Evolutionary conservation across 179 eudicot species (phyloP), one percentile per base, ranked within the genome.

Genomic region (Pouteria campechiana): DNA sequence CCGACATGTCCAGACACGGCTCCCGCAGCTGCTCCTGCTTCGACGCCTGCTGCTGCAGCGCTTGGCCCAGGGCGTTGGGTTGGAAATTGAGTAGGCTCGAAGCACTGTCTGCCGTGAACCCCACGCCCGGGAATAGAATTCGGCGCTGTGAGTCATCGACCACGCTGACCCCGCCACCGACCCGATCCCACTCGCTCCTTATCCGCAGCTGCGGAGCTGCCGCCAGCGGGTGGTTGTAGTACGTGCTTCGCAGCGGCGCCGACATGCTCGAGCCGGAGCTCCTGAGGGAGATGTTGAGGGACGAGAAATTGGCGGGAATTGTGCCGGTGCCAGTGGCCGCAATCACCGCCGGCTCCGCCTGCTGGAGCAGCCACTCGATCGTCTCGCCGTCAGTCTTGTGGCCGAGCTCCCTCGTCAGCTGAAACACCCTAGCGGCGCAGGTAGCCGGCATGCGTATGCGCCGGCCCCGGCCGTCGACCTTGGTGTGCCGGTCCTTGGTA

Each of bases 281-380:
- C 2, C 77, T 69, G 12, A 71, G 64, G 0, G 73, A 66, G 12
- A 71, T 71, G 44, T 71, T 71, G 10, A 71, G 62, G 1, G 77
- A 67, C 0, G 77, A 61, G 52, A 71, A 67, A 45, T 71, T 71
- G 0, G 77, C 77, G 0, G 77, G 73, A 25, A 70, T 70, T 0
- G 75, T 70, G 1, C 75, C 75, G 20, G 75, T 64, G 6, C 75
- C 76, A 8, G 77, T 71, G 53, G 77, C 77, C 27, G 77, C 77
- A 9, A 71, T 62, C 2, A 71, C 73, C 19, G 77, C 43, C 0
- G 77, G 77, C 41, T 71, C 77, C 12, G 77, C 77, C 46, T 71
- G 77, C 18, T 71, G 75, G 16, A 70, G 75, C 1, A 70, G 71
- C 75, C 75, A 69, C 55, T 69, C 75, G 37, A 69, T 60, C 48